Percentiles rank a stretch among this genome's conserved stretches.
Evolutionary conservation across 2,329 filamentous ascomycete species (phyloP).

Genomic region (Helotiales sp.): DNA sequence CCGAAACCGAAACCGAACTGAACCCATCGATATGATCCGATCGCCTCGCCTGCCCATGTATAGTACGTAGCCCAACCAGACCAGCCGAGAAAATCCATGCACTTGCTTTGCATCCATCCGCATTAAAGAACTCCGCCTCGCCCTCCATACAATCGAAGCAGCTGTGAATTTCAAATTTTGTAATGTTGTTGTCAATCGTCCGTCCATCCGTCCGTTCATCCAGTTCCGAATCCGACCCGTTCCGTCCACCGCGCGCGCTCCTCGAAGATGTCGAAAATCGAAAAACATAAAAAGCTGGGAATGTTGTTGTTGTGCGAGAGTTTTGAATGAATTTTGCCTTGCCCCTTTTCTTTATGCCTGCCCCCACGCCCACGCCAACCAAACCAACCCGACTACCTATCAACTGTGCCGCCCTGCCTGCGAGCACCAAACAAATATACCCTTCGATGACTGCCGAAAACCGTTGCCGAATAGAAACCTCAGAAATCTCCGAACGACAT

Average conservation of each 20-base stretch:
- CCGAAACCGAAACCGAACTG: conserved; percentile 13
- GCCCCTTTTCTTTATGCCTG: conserved; percentile 42
- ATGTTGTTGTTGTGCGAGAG: conserved; percentile 7
- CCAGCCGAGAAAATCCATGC: conserved; percentile 19
- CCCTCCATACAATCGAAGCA: conserved; percentile 36
- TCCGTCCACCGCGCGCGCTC: background rate
- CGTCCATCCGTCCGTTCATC: conserved; percentile 15
- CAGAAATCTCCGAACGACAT: conserved; percentile 38
- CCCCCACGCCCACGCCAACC: conserved; percentile 30
- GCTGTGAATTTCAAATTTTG: conserved; percentile 34
- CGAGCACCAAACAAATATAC: conserved; percentile 29
- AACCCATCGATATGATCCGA: conserved; percentile 23
- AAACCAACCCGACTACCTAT: conserved; percentile 22
- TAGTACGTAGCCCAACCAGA: conserved; percentile 35
- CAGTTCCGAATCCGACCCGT: conserved; percentile 6
- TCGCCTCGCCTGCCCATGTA: conserved; percentile 17
- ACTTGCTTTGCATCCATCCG: conserved; percentile 32
- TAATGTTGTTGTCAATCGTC: conserved; percentile 15
- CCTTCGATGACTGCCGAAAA: conserved; percentile 32
- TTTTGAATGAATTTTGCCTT: conserved; percentile 25
- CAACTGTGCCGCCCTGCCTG: conserved; percentile 16
- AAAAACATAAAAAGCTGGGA: background rate
- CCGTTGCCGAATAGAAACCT: conserved; percentile 38
- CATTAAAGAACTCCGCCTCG: conserved; percentile 44
- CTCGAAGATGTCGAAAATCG: conserved; percentile 8